Evolutionary conservation across 768 basidiomycete species (phyloP).

Genomic region (Boletus vermiculosoides): DNA sequence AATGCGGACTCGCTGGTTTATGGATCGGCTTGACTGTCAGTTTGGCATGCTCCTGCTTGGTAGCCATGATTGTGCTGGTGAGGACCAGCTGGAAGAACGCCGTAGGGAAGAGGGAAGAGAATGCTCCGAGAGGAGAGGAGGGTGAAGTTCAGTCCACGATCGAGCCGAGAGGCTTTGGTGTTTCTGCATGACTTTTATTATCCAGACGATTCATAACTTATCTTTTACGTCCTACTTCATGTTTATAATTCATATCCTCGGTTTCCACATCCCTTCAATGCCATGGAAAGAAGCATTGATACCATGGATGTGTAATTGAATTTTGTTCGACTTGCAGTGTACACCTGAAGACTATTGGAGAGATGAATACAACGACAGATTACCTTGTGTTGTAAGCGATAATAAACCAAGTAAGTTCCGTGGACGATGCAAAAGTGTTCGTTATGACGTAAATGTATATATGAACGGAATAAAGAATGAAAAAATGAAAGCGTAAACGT

Average conservation of each 20-base stretch:
- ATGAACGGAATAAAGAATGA: constrained; percentile 24
- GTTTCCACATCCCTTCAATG: not conserved
- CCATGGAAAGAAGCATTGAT: not conserved
- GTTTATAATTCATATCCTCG: not conserved
- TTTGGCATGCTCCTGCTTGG: constrained; percentile 19
- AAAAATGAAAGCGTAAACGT: not conserved
- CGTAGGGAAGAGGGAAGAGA: not conserved
- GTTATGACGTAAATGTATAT: constrained; percentile 21
- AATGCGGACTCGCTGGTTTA: constrained; percentile 27
- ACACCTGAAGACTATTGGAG: constrained; percentile 12
- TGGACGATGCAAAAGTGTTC: constrained; percentile 18
- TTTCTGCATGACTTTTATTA: not conserved
- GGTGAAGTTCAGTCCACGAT: not conserved
- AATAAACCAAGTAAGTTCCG: constrained; percentile 15
- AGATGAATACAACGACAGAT: constrained; percentile 25
- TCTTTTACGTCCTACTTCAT: not conserved
- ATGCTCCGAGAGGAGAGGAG: not conserved
- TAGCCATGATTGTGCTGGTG: constrained; percentile 20
- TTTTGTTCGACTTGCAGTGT: constrained; percentile 14
- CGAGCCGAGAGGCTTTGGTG: not conserved
- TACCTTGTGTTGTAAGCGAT: constrained; percentile 26
- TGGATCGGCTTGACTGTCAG: constrained; percentile 25
- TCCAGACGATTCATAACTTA: not conserved
- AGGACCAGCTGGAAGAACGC: constrained; percentile 18
- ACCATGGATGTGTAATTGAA: constrained; percentile 2